phyloP scores from a whole-genome alignment of 352 stramenopile genomes.

The Saprolegnia diclina region DNA sequence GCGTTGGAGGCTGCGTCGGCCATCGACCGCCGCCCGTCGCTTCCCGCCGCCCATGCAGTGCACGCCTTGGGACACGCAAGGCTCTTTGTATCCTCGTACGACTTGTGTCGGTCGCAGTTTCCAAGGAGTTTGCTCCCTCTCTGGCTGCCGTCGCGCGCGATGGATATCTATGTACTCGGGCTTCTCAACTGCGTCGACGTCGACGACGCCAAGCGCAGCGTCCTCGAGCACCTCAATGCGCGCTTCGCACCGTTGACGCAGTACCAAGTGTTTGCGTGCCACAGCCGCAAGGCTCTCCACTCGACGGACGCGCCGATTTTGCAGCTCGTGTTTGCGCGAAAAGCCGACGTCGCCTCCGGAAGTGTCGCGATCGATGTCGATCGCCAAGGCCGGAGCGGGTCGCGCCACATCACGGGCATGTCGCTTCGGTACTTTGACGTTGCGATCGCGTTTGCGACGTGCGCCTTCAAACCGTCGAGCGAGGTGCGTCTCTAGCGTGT shows the following conservation, averaged over 20 bases:
- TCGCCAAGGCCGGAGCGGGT: constrained; percentile 51
- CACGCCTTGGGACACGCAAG: neutral
- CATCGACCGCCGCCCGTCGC: constrained; percentile 3
- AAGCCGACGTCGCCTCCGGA: constrained; percentile 68
- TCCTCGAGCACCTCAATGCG: constrained; percentile 49
- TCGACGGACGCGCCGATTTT: constrained; percentile 49
- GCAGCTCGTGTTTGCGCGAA: constrained; percentile 84
- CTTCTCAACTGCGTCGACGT: constrained; percentile 69
- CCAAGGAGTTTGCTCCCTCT: constrained; percentile 35
- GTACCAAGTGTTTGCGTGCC: neutral
- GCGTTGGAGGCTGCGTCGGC: neutral
- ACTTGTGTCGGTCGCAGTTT: constrained; percentile 71
- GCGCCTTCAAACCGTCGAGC: constrained; percentile 45
- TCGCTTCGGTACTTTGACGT: constrained; percentile 78
- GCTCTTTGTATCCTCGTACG: constrained; percentile 75
- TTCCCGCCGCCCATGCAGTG: neutral
- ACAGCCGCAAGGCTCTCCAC: neutral
- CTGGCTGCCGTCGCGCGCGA: constrained; percentile 56
- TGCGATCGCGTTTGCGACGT: constrained; percentile 79
- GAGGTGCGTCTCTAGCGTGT: too few relatives aligned
- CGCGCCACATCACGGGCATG: constrained; percentile 72
- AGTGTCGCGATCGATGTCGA: constrained; percentile 61
- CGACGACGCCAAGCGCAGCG: constrained; percentile 55
- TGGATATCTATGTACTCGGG: constrained; percentile 81
- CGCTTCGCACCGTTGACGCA: neutral